Base-by-base conservation (phyloP, 148 eudicot genomes). In the Camellia sinensis region DNA sequence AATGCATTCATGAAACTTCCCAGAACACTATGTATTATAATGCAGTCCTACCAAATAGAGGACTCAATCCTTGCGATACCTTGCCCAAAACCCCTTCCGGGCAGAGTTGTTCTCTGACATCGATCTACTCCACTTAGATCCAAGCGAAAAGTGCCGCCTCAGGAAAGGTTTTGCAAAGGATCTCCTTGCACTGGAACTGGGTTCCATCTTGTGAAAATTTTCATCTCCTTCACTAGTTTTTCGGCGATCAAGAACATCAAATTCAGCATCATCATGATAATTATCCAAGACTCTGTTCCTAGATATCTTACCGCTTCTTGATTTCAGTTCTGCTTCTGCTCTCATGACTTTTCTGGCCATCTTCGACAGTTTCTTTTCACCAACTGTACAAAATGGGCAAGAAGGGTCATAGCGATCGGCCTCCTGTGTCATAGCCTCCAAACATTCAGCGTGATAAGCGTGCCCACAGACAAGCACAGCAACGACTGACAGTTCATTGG, bases 381-480 rank as follows among this genome's bases (percentile, higher is more conserved):
- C 98, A 61, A 89, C 81, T 21, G 91, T 90, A 85, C 98, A 94
- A 73, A 88, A 87, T 0, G 98, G 98, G 82, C 98, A 94, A 17
- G 90, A 86, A 2, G 98, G 98, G 69, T 94, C 98, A 53, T 87
- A 94, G 82, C 91, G 91, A 75, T 87, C 86, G 22, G 84, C 74
- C 40, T 94, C 95, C 12, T 88, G 88, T 7, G 97, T 94, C 86
- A 92, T 89, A 69, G 81, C 80, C 81, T 94, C 98, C 84, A 94
- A 82, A 81, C 98, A 94, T 50, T 94, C 98, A 4, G 93, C 91
- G 71, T 94, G 98, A 76, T 92, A 94, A 19, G 84, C 93, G 79
- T 94, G 98, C 56, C 95, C 97, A 69, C 97, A 94, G 41, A 84
- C 84, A 76, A 94, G 84, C 80, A 94, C 95, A 69, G 97, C 86